A percentile compares a stretch with the other conserved stretches of the same genome.
Conservation (phyloP, 2,329 filamentous ascomycete genomes). For the Neospermospora avenae region DNA sequence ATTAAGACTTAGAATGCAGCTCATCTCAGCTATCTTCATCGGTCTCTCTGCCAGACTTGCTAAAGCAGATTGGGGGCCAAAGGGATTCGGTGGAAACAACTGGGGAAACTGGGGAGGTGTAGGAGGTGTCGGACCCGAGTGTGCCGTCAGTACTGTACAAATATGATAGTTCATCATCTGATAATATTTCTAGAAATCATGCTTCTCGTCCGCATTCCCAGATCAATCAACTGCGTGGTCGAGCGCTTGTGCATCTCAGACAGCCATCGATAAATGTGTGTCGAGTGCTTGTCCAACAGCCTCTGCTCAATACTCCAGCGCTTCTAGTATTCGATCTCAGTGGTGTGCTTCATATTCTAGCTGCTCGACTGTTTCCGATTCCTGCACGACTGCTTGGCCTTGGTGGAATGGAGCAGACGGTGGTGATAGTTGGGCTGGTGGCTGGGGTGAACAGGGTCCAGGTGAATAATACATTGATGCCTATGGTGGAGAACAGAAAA, state of each 20-base stretch:
- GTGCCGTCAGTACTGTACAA: conserved; percentile 1
- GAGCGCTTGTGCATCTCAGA: conserved; percentile 7
- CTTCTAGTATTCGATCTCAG: neutral
- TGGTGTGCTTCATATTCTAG: conserved; percentile 8
- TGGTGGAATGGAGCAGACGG: conserved; percentile 3
- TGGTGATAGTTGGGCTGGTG: neutral
- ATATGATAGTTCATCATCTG: neutral
- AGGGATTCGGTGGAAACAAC: neutral
- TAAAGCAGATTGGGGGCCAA: conserved; percentile 3
- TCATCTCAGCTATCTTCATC: neutral
- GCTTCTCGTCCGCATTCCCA: conserved; percentile 6
- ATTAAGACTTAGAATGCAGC: conserved; percentile 2
- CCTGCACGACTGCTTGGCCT: conserved; percentile 4
- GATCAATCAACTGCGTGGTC: conserved; percentile 8
- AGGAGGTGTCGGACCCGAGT: neutral
- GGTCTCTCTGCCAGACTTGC: neutral
- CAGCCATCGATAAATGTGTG: conserved; percentile 5
- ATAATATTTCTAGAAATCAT: conserved; percentile 2
- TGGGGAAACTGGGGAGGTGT: conserved; percentile 3
- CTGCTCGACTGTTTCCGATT: conserved; percentile 5
- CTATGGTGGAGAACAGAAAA: neutral
- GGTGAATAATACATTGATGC: neutral
- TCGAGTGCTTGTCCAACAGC: conserved; percentile 1
- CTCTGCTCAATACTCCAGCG: conserved; percentile 4
- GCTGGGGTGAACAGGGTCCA: neutral